Evolutionary conservation across 1,284 basidiomycete genomes (phyloP), one percentile per base, ranked within the genome.

Genomic region (Butyriboletus appendiculatus): DNA sequence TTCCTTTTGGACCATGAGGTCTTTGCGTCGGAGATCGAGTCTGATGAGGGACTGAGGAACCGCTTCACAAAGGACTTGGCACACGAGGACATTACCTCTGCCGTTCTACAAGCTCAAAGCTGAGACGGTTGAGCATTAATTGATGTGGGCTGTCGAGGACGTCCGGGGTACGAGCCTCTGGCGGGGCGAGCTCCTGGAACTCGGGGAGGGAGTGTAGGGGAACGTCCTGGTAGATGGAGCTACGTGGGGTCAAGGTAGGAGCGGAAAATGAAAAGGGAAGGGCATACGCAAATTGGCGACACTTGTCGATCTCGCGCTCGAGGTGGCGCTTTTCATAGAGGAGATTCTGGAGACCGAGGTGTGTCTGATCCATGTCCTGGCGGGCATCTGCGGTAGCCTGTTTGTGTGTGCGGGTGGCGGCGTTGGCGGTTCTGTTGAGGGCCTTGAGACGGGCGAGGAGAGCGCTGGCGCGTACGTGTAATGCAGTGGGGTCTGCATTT

Each of bases 281-380:
- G 0, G 12, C 88, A 66, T 67, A 92, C 90, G 87, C 89, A 68
- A 92, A 92, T 64, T 92, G 89, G 50, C 87, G 81, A 71, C 90
- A 92, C 69, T 92, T 92, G 64, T 92, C 90, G 32, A 92, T 92
- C 73, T 92, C 90, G 57, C 88, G 79, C 68, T 92, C 90, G 11
- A 92, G 79, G 66, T 92, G 90, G 30, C 90, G 77, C 67, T 90
- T 90, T 71, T 92, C 90, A 61, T 92, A 92, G 48, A 90, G 77
- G 39, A 92, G 73, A 60, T 92, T 92, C 70, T 92, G 90, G 33
- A 92, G 80, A 15, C 85, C 82, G 28, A 92, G 82, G 70, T 90
- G 83, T 1, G 88, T 85, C 71, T 91, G 86, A 72, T 92, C 90
- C 87, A 92, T 90, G 58, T 89, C 85, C 45, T 85, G 84, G 47